Evolutionary conservation across 2,329 filamentous ascomycete genomes (phyloP).

Genomic region (Lachnellula arida): DNA sequence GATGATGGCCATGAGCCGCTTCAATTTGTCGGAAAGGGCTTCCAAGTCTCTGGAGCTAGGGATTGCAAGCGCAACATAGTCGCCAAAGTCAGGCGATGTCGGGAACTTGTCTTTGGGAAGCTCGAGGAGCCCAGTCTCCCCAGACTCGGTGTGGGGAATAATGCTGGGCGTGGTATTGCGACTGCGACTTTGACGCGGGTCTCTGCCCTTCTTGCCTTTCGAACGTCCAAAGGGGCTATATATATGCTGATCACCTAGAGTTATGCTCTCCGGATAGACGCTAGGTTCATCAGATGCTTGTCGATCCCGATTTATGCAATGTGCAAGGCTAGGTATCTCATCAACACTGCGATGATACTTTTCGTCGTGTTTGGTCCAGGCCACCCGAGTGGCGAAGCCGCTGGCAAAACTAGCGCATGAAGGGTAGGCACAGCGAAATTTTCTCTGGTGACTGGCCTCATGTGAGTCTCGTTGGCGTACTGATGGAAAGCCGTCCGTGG

Average conservation of each 20-base stretch:
- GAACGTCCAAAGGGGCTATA: too few species aligned
- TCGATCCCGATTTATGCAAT: background rate
- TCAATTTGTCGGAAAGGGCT: slow-evolving; percentile 58
- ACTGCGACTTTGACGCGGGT: slow-evolving; percentile 61
- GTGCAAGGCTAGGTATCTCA: background rate
- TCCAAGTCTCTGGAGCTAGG: slow-evolving; percentile 61
- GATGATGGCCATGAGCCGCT: slow-evolving; percentile 60
- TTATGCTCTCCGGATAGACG: too few species aligned
- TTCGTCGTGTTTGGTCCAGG: slow-evolving; percentile 1
- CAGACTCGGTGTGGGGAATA: slow-evolving; percentile 41
- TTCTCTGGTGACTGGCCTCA: slow-evolving; percentile 4
- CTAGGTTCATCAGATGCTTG: too few species aligned
- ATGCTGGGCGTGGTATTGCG: slow-evolving; percentile 72
- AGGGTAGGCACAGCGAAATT: slow-evolving; percentile 1
- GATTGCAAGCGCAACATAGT: slow-evolving; percentile 53
- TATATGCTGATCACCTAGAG: too few species aligned
- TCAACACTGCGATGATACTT: background rate
- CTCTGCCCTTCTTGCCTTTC: slow-evolving; percentile 62
- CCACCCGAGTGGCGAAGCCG: background rate
- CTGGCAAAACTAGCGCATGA: slow-evolving; percentile 2
- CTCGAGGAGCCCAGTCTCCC: slow-evolving; percentile 62
- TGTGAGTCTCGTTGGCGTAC: background rate
- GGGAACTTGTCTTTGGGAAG: slow-evolving; percentile 55
- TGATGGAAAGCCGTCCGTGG: slow-evolving; percentile 3
- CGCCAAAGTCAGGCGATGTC: slow-evolving; percentile 66